Conservation (phyloP, 169 alveolate species). For the Plasmodium coatneyi region DNA sequence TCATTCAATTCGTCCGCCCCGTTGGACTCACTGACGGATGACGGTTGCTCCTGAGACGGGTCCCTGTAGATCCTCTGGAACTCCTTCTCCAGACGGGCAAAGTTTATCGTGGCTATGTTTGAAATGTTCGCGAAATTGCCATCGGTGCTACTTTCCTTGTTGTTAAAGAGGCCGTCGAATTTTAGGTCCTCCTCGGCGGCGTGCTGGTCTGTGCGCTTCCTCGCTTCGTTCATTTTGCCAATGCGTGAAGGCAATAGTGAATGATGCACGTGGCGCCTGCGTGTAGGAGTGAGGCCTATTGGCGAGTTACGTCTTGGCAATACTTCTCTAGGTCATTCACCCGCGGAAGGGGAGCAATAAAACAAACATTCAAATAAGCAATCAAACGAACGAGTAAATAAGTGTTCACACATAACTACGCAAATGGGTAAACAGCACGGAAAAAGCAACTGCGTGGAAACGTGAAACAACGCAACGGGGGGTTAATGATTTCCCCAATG, state of each 20-base stretch:
- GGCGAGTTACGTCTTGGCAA: neutral
- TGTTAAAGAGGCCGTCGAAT: neutral
- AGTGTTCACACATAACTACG: neutral
- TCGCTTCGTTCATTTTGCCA: neutral
- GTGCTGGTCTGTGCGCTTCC: neutral
- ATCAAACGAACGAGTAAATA: neutral
- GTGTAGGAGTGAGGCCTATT: neutral
- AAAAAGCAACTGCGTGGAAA: neutral
- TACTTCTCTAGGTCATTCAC: neutral
- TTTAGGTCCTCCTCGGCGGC: neutral
- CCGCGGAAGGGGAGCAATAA: neutral
- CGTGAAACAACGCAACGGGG: neutral
- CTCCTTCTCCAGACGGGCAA: slow-evolving; percentile 21
- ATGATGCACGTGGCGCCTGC: neutral
- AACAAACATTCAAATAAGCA: neutral
- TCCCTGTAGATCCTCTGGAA: neutral
- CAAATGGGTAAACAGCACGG: neutral
- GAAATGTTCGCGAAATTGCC: neutral
- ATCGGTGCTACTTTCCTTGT: neutral
- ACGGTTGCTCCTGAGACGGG: neutral
- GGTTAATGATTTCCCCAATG: neutral
- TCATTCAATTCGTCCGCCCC: neutral
- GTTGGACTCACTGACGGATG: neutral
- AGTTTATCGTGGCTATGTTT: slow-evolving; percentile 10
- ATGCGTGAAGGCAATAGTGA: neutral